Base-by-base conservation (phyloP, 305 asterid genomes). In the Andrographis paniculata region DNA sequence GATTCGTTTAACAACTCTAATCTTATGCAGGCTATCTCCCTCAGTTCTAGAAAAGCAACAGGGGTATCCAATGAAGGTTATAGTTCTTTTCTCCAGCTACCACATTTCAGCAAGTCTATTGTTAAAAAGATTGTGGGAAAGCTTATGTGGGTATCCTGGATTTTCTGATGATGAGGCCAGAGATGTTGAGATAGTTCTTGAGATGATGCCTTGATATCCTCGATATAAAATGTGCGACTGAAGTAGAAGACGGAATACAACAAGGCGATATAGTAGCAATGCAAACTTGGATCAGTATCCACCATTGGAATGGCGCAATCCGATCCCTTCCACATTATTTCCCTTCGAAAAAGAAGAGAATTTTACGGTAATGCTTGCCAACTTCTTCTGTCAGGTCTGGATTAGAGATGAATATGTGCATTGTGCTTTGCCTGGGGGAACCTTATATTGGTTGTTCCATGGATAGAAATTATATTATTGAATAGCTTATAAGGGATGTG, bases 221-320 rank as follows among this genome's bases (percentile, higher is more conserved):
- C 23, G 95, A 91, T 24, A 71, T 91, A 60, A 67, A 93, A 16
- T 91, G 94, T 41, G 99, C 80, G 69, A 91, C 99, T 4, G 96
- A 80, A 65, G 99, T 96, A 6, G 96, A 91, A 69, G 99, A 91
- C 53, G 99, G 99, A 44, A 74, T 91, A 53, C 99, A 91, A 65
- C 96, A 87, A 52, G 93, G 94, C 15, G 99, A 91, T 64, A 69
- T 87, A 10, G 95, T 87, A 36, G 87, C 96, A 39, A 74, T 87
- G 94, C 94, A 83, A 46, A 84, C 96, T 60, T 91, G 99, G 99
- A 68, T 91, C 40, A 83, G 93, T 54, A 80, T 91, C 16, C 62
- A 65, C 35, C 89, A 93, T 23, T 59, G 77, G 21, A 91, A 87
- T 48, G 79, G 78, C 50, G 43, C 73, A 59, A 68, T 81, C 20